phyloP scores from a whole-genome alignment of 306 rosid genomes.

The Trifolium fragiferum region DNA sequence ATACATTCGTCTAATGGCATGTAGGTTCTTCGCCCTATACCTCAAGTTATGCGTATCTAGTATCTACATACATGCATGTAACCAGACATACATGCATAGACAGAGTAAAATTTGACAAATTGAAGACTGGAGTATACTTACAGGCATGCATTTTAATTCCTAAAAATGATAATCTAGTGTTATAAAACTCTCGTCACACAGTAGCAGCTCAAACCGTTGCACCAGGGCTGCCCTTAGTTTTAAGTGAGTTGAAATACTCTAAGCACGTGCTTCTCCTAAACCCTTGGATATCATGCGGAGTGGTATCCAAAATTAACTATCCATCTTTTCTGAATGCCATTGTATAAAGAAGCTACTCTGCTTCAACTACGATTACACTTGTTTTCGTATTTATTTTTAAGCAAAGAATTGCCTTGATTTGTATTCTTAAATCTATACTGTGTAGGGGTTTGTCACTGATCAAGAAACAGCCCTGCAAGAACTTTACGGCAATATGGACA shows the following conservation, averaged over 20 bases:
- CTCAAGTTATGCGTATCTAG: background rate
- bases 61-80: background rate
- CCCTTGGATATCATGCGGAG: conserved; percentile 8
- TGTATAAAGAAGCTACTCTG: conserved; percentile 12
- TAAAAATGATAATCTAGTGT: background rate
- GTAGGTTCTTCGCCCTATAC: background rate
- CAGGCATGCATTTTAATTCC: background rate
- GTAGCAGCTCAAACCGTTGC: background rate
- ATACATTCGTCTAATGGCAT: background rate
- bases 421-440: conserved; percentile 35
- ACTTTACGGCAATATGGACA: conserved; percentile 66
- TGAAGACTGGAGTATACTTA: background rate
- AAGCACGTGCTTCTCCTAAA: background rate
- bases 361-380: background rate
- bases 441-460: conserved; percentile 87
- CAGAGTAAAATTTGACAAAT: conserved; percentile 1
- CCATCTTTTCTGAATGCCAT: background rate
- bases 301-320: conserved; percentile 7
- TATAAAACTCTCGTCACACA: background rate
- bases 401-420: conserved; percentile 36
- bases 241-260: background rate
- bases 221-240: background rate
- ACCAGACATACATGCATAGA: background rate
- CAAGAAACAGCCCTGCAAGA: conserved; percentile 79
- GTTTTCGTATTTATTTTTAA: conserved; percentile 32